Evolutionary conservation across 805 yeast genomes (phyloP), one percentile per base, ranked within the genome.

Genomic region (Wickerhamiella musiphila): DNA sequence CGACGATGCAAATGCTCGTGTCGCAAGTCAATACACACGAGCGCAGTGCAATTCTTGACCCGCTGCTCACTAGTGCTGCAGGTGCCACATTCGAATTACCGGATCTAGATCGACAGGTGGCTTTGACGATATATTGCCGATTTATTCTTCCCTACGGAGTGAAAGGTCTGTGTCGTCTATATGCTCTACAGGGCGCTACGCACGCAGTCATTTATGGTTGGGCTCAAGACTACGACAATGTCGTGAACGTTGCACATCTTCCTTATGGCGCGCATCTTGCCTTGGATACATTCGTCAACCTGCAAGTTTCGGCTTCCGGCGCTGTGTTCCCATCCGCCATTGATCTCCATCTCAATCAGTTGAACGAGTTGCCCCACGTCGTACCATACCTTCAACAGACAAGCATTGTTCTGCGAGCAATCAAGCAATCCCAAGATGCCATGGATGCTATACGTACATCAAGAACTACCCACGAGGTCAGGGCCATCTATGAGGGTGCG

Each of bases 1-100:
- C 41, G 7, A 40, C 39, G 2, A 35, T 35, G 35, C 42, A 46
- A 2, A 15, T 46, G 23, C 34, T 35, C 23, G 26, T 39, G 13
- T 12, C 25, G 7, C 15, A 19, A 1, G 15, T 20, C 10, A 20
- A 21, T 3, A 29, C 28, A 3, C 18, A 26, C 6, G 35, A 36
- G 13, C 31, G 39, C 15, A n/a, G 22, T 6, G 30, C 23, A 7
- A 21, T 30, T 10, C 29, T 32, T 4, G 29, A 32, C 11, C 32
- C 23, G 7, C 17, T 36, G 16, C 8, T 33, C 9, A 8, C 26
- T 6, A 36, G 30, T 3, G 39, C 33, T 11, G 18, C 17, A 4
- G 36, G 21, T 6, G 29, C 22, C 4, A 6, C 4, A 3, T 17
- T n/a, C 4, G 13, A 23, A 2, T 11, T 26, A n/a, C 27, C 34